phyloP scores from a whole-genome alignment of 805 yeast species.

The Yarrowia porcina region DNA sequence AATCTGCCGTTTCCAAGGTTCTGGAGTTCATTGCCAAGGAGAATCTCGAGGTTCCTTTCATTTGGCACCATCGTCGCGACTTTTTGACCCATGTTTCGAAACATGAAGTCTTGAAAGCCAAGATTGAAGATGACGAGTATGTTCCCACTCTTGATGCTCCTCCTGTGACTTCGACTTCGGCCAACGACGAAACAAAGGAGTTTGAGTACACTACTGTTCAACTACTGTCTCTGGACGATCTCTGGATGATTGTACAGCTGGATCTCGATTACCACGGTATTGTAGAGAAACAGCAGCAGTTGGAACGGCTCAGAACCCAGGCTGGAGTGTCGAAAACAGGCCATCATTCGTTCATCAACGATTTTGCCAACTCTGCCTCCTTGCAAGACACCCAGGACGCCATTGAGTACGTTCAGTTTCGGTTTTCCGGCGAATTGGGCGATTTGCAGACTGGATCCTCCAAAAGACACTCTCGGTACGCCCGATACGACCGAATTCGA shows the following conservation, averaged over 20 bases:
- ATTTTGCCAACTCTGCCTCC: constrained; percentile 55
- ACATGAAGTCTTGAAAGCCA: constrained; percentile 6
- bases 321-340: constrained; percentile 35
- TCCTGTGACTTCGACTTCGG: neutral
- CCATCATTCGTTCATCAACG: constrained; percentile 53
- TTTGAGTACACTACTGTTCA: constrained; percentile 36
- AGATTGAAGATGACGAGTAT: constrained; percentile 25
- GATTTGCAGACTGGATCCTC: constrained; percentile 37
- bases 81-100: constrained; percentile 58
- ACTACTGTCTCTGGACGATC: constrained; percentile 64
- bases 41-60: constrained; percentile 86
- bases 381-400: constrained; percentile 84
- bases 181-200: constrained; percentile 36
- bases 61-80: constrained; percentile 94
- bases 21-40: constrained; percentile 72
- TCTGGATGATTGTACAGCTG: constrained; percentile 85
- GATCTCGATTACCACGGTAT: constrained; percentile 88
- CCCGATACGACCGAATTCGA: constrained; percentile 48
- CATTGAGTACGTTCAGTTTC: constrained; percentile 75
- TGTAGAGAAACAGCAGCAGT: constrained; percentile 45
- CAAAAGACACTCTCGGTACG: constrained; percentile 43
- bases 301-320: constrained; percentile 39
- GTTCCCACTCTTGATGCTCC: neutral
- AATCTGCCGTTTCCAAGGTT: constrained; percentile 65
- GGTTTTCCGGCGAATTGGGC: constrained; percentile 57